Percentiles rank a stretch among this genome's conserved stretches.
phyloP scores from a whole-genome alignment of 768 basidiomycete species.

The Termitomyces sp. region DNA sequence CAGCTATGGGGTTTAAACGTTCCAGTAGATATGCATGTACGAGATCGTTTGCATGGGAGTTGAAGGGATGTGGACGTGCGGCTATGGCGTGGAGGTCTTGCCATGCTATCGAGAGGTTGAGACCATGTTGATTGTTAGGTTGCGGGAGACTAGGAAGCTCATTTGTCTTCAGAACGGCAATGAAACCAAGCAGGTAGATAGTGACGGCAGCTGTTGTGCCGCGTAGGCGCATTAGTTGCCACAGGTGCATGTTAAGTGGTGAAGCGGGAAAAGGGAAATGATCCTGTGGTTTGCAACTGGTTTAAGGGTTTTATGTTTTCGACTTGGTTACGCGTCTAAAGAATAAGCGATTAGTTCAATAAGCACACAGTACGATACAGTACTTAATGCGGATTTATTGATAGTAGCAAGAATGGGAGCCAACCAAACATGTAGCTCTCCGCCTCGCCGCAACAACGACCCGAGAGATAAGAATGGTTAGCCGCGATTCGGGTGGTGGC shows the following conservation, averaged over 20 bases:
- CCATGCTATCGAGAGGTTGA: constrained; percentile 16
- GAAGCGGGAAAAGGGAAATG: neutral
- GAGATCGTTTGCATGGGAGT: constrained; percentile 72
- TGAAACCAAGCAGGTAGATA: constrained; percentile 13
- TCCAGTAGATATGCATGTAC: constrained; percentile 59
- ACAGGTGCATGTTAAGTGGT: constrained; percentile 1
- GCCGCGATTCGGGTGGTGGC: too few relatives aligned
- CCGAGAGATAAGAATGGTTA: too few relatives aligned
- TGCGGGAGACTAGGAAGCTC: constrained; percentile 11
- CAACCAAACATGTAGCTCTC: too few relatives aligned
- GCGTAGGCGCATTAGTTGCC: constrained; percentile 1
- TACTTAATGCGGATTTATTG: too few relatives aligned
- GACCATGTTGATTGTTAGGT: constrained; percentile 6
- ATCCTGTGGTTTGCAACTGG: neutral
- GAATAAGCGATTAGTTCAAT: too few relatives aligned
- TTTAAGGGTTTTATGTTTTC: neutral
- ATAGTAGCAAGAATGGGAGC: too few relatives aligned
- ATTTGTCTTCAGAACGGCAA: constrained; percentile 13
- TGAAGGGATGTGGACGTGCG: constrained; percentile 69
- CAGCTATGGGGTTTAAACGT: constrained; percentile 47
- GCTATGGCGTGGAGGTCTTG: constrained; percentile 41
- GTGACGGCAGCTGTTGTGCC: constrained; percentile 9
- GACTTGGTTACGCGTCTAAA: too few relatives aligned
- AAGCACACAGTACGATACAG: too few relatives aligned
- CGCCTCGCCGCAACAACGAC: too few relatives aligned